A percentile compares a stretch with the other conserved stretches of the same genome.
These are phyloP conservation scores for Friedmanniomyces endolithicus DNA, from an alignment of 495 filamentous ascomycete genomes.

Conservation along the genomic window DNA sequence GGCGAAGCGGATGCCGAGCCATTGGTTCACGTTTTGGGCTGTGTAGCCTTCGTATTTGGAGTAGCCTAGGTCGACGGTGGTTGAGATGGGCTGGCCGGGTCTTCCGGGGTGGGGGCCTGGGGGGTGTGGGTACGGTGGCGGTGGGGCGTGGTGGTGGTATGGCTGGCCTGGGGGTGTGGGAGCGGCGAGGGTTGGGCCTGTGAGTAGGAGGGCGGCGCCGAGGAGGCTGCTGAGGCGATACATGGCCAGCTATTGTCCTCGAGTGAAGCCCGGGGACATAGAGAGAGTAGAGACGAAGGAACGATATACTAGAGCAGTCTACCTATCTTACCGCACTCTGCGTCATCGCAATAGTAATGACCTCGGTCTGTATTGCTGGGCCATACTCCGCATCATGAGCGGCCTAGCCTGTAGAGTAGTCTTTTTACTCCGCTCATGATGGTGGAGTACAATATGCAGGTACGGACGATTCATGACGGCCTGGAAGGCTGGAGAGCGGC, in stretches of 20 bases:
- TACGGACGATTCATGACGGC: background rate
- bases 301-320: background rate
- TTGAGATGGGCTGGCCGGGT: conserved; percentile 10
- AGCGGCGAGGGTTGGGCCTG: background rate
- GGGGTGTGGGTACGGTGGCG: background rate
- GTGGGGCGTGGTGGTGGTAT: background rate
- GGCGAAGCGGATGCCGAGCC: conserved; percentile 13
- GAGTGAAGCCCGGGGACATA: background rate
- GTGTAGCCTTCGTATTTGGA: conserved; percentile 7
- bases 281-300: background rate
- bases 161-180: background rate
- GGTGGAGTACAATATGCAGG: background rate
- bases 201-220: background rate
- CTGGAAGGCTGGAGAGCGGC: background rate
- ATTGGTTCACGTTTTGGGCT: conserved; percentile 12
- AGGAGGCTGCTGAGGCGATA: background rate
- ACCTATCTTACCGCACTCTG: too few relatives aligned
- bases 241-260: background rate
- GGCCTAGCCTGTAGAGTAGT: background rate
- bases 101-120: background rate
- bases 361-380: background rate
- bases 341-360: too few relatives aligned
- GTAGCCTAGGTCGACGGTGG: conserved; percentile 15
- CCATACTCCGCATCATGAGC: background rate
- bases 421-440: background rate